Percentiles rank a stretch among this genome's conserved stretches.
Evolutionary conservation across 2,329 filamentous ascomycete species (phyloP).

Genomic region (Incumbomyces delicatus): DNA sequence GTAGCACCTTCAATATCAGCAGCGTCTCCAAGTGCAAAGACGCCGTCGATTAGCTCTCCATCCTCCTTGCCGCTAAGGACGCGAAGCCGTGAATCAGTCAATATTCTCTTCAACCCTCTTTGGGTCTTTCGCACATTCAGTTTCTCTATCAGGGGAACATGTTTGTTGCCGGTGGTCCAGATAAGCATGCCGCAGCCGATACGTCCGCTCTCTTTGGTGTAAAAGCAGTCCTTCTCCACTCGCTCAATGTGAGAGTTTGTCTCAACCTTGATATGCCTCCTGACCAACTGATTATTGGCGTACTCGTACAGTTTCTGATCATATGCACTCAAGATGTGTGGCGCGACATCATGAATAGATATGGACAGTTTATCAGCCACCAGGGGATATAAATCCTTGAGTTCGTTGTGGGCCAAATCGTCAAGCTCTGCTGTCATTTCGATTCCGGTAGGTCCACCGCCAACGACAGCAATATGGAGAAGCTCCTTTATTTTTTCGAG

Average conservation of each 20-base stretch:
- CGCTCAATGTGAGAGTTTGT: conserved; percentile 30
- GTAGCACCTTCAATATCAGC: conserved; percentile 19
- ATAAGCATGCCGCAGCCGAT: conserved; percentile 30
- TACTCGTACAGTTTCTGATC: conserved; percentile 34
- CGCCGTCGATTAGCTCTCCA: conserved; percentile 14
- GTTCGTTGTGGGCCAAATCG: conserved; percentile 32
- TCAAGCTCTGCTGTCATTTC: conserved; percentile 36
- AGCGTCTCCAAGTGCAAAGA: conserved; percentile 25
- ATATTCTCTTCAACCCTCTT: conserved; percentile 27
- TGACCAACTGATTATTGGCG: conserved; percentile 29
- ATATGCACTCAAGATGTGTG: conserved; percentile 32
- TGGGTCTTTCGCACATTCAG: conserved; percentile 26
- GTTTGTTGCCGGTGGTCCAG: conserved; percentile 32
- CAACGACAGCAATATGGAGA: conserved; percentile 32
- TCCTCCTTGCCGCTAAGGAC: conserved; percentile 15
- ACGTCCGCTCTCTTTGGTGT: conserved; percentile 28
- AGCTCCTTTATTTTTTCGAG: conserved; percentile 5
- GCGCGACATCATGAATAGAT: conserved; percentile 37
- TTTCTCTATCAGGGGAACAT: conserved; percentile 25
- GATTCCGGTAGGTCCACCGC: conserved; percentile 34
- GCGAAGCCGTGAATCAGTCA: conserved; percentile 26
- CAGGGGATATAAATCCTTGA: conserved; percentile 32
- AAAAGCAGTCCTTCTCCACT: conserved; percentile 27
- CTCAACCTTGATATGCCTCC: conserved; percentile 30
- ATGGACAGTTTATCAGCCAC: conserved; percentile 31